A percentile compares a stretch with the other conserved stretches of the same genome.
Conservation (phyloP, 345 rosid species). For the Hibiscus syriacus region DNA sequence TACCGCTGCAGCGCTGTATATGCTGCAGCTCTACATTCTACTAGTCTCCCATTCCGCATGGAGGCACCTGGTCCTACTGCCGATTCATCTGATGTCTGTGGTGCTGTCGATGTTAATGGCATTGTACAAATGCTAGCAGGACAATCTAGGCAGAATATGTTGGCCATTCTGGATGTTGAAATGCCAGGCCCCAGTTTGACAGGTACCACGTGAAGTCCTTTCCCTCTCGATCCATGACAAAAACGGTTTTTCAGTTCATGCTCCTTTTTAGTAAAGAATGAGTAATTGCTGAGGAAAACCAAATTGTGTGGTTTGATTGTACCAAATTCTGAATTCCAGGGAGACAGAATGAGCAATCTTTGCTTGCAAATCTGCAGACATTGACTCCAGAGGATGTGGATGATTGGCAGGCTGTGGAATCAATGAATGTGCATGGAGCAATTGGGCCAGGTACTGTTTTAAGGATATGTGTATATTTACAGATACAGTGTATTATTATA, state of each 20-base stretch:
- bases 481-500: neutral
- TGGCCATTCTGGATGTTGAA: slow-evolving; percentile 58
- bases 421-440: slow-evolving; percentile 67
- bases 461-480: neutral
- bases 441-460: slow-evolving; percentile 40
- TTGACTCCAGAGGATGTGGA: slow-evolving; percentile 64
- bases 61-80: slow-evolving; percentile 38
- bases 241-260: neutral
- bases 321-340: slow-evolving; percentile 26
- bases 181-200: slow-evolving; percentile 65
- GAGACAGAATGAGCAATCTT: slow-evolving; percentile 31
- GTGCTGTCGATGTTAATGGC: slow-evolving; percentile 49
- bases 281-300: neutral
- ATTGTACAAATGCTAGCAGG: slow-evolving; percentile 50
- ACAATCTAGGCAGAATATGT: slow-evolving; percentile 64
- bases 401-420: slow-evolving; percentile 59
- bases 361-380: slow-evolving; percentile 42
- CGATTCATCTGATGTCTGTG: slow-evolving; percentile 40
- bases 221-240: neutral
- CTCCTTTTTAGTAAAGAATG: neutral
- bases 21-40: slow-evolving; percentile 78
- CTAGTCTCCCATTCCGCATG: slow-evolving; percentile 66
- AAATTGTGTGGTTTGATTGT: slow-evolving; percentile 4
- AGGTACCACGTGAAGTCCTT: slow-evolving; percentile 26
- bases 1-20: slow-evolving; percentile 77